These are phyloP conservation scores for Exophiala dermatitidis DNA, from an alignment of 2,329 filamentous ascomycete genomes.

Conservation along the genomic window DNA sequence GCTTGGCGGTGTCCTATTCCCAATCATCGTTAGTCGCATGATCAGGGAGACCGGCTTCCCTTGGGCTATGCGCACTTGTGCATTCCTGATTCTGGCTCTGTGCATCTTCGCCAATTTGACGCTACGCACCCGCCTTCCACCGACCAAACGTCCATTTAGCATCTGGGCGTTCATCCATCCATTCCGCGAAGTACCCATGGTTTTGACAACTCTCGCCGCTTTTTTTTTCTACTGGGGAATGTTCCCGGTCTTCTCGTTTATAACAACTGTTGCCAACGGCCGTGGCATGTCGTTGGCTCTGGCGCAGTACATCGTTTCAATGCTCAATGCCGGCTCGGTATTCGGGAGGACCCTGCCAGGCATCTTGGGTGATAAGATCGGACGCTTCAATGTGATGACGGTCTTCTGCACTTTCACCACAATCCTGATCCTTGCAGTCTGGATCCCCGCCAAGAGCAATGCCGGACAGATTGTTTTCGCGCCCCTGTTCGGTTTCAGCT, in stretches of 20 bases:
- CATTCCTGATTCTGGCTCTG: constrained; percentile 56
- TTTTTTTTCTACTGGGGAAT: constrained; percentile 30
- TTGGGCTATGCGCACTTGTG: constrained; percentile 52
- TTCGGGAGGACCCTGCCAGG: constrained; percentile 52
- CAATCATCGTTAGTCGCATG: constrained; percentile 53
- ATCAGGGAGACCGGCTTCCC: constrained; percentile 48
- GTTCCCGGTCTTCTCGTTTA: constrained; percentile 28
- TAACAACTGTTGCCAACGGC: constrained; percentile 23
- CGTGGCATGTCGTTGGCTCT: constrained; percentile 25
- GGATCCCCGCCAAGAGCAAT: constrained; percentile 49
- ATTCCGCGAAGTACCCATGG: constrained; percentile 26
- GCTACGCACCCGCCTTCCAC: constrained; percentile 45
- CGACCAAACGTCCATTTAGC: constrained; percentile 31
- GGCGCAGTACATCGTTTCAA: constrained; percentile 28
- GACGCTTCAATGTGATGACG: constrained; percentile 50
- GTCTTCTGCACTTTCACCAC: constrained; percentile 42
- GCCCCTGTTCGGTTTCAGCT: constrained; percentile 62
- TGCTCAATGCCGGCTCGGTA: constrained; percentile 34
- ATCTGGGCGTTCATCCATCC: constrained; percentile 31
- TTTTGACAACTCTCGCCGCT: constrained; percentile 24
- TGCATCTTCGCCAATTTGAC: constrained; percentile 49
- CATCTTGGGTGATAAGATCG: constrained; percentile 47
- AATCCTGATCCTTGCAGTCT: constrained; percentile 47
- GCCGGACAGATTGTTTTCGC: constrained; percentile 58
- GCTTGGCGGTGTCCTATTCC: constrained; percentile 54